Evolutionary conservation across 1,284 basidiomycete genomes (phyloP).

Genomic region (Porogramme epimiltina): DNA sequence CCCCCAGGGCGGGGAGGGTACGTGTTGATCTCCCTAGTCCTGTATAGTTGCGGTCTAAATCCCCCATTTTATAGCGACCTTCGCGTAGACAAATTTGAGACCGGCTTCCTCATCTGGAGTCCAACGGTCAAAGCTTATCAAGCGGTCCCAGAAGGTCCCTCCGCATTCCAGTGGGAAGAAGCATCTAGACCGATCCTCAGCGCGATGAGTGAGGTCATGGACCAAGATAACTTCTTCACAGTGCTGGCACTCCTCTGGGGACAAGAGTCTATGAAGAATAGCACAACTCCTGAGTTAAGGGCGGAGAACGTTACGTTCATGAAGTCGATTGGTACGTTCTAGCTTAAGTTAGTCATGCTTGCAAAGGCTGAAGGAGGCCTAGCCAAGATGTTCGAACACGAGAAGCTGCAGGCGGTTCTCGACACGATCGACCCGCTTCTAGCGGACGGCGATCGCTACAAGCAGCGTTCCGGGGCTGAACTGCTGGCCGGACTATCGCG

Average conservation of each 20-base stretch:
- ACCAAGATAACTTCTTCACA: slow-evolving; percentile 59
- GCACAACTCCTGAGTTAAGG: slow-evolving; percentile 56
- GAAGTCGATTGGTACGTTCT: slow-evolving; percentile 63
- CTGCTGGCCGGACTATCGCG: slow-evolving; percentile 76
- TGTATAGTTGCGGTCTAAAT: neutral
- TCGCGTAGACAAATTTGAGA: slow-evolving; percentile 79
- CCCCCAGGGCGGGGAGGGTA: slow-evolving; percentile 17
- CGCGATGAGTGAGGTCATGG: slow-evolving; percentile 55
- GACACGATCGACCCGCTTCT: slow-evolving; percentile 61
- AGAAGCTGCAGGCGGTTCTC: slow-evolving; percentile 55
- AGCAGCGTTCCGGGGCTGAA: slow-evolving; percentile 91
- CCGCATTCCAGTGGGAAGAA: slow-evolving; percentile 66
- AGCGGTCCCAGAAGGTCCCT: slow-evolving; percentile 46
- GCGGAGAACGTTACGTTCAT: slow-evolving; percentile 68
- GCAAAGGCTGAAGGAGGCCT: slow-evolving; percentile 8
- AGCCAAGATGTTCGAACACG: slow-evolving; percentile 71
- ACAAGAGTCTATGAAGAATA: slow-evolving; percentile 67
- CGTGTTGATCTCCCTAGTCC: neutral
- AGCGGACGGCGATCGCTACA: slow-evolving; percentile 81
- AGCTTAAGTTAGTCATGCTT: slow-evolving; percentile 7
- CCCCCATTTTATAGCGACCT: slow-evolving; percentile 36
- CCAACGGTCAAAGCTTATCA: slow-evolving; percentile 71
- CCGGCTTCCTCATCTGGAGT: slow-evolving; percentile 89
- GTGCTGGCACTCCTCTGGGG: slow-evolving; percentile 65
- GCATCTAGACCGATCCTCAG: slow-evolving; percentile 62